phyloP scores from a whole-genome alignment of 768 basidiomycete species.

The Boletus subparvulus region DNA sequence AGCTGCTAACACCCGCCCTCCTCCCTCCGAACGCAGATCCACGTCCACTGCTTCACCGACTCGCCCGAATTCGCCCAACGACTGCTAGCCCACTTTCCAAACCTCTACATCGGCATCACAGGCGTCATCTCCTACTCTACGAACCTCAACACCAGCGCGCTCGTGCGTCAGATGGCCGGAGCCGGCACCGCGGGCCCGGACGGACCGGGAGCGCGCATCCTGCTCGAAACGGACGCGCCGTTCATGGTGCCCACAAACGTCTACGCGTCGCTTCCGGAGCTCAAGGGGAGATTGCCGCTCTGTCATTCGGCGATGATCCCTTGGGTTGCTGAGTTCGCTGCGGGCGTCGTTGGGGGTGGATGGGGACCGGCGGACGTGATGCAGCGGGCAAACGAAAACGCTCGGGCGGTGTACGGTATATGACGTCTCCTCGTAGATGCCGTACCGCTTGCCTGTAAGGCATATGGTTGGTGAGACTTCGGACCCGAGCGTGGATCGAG shows the following conservation, averaged over 20 bases:
- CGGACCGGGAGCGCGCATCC: slow-evolving; percentile 44
- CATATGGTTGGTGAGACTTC: too few relatives aligned
- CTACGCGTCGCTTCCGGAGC: slow-evolving; percentile 50
- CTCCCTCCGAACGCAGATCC: slow-evolving; percentile 48
- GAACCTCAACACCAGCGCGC: slow-evolving; percentile 67
- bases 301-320: slow-evolving; percentile 83
- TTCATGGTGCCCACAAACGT: slow-evolving; percentile 83
- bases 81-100: slow-evolving; percentile 73
- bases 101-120: slow-evolving; percentile 82
- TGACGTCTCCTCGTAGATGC: not conserved
- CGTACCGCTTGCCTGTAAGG: not conserved
- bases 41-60: slow-evolving; percentile 89
- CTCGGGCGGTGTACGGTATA: slow-evolving; percentile 56
- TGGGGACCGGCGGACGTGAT: slow-evolving; percentile 62
- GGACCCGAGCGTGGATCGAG: not conserved
- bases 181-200: slow-evolving; percentile 16
- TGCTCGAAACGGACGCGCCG: slow-evolving; percentile 86
- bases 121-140: slow-evolving; percentile 82
- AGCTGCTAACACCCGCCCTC: not conserved
- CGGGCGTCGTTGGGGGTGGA: slow-evolving; percentile 40
- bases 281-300: slow-evolving; percentile 64
- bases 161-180: slow-evolving; percentile 55
- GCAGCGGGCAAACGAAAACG: slow-evolving; percentile 62
- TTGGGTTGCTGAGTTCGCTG: slow-evolving; percentile 79
- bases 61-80: slow-evolving; percentile 69